phyloP scores from a whole-genome alignment of 1,139 yeast genomes.

The Candida sanyaensis region DNA sequence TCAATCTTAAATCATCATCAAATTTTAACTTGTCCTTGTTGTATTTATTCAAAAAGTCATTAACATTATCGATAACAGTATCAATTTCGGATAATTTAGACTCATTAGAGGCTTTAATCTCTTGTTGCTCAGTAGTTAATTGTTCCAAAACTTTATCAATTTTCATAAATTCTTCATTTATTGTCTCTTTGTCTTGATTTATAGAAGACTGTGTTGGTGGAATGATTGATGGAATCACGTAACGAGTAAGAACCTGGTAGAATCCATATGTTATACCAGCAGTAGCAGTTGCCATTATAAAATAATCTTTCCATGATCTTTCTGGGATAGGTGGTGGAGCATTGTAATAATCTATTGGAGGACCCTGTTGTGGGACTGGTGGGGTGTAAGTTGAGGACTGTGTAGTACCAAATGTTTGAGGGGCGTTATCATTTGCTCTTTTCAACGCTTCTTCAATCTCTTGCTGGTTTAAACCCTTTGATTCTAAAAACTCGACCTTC shows the following conservation, averaged over 20 bases:
- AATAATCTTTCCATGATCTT: conserved; percentile 95
- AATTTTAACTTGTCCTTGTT: conserved; percentile 71
- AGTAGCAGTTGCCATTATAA: conserved; percentile 97
- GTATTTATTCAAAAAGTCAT: conserved; percentile 64
- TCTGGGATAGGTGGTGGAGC: conserved; percentile 80
- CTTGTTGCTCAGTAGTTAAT: conserved; percentile 70
- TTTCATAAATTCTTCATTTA: conserved; percentile 79
- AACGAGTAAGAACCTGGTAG: conserved; percentile 76
- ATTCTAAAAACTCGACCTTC: conserved; percentile 83
- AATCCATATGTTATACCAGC: conserved; percentile 89
- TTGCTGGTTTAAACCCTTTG: conserved; percentile 76
- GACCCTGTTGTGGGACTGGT: conserved; percentile 19
- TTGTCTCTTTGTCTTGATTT: conserved; percentile 79
- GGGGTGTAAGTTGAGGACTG: conserved; percentile 7
- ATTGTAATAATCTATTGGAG: conserved; percentile 48
- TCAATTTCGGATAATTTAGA: conserved; percentile 68
- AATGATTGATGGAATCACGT: conserved; percentile 75
- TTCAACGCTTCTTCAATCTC: conserved; percentile 84
- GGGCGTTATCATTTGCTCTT: conserved; percentile 40
- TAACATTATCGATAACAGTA: conserved; percentile 65
- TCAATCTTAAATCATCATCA: conserved; percentile 76
- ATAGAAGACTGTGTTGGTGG: conserved; percentile 84
- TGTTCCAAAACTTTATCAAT: conserved; percentile 76
- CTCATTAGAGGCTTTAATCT: conserved; percentile 64
- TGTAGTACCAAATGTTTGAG: conserved; percentile 8